Evolutionary conservation across 495 filamentous ascomycete genomes (phyloP).

Genomic region (Penicillium macrosclerotiorum): DNA sequence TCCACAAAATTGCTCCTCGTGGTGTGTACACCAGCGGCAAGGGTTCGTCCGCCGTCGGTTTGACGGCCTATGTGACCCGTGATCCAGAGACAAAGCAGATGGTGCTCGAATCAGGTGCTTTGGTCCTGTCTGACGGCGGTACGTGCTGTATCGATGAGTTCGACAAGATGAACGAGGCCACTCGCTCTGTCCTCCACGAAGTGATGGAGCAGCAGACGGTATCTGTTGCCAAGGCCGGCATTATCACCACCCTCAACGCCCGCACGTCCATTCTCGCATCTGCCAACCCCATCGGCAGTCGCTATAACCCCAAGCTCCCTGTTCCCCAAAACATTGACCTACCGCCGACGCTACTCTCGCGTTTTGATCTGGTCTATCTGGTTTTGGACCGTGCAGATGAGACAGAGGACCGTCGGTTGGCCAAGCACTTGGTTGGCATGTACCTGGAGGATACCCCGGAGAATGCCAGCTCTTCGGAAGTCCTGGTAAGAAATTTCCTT

Average conservation of each 20-base stretch:
- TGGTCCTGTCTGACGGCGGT: conserved; percentile 93
- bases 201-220: conserved; percentile 99
- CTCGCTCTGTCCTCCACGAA: conserved; percentile 94
- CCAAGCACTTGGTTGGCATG: conserved; percentile 92
- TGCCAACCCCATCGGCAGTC: conserved; percentile 95
- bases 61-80: conserved; percentile 96
- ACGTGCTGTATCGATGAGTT: conserved; percentile 99
- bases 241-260: conserved; percentile 97
- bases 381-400: conserved; percentile 93
- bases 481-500: conserved; percentile 80
- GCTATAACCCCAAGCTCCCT: conserved; percentile 92
- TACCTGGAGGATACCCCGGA: conserved; percentile 93
- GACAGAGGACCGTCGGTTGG: conserved; percentile 78
- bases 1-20: conserved; percentile 95
- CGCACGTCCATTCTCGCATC: conserved; percentile 92
- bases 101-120: conserved; percentile 92
- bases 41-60: conserved; percentile 93
- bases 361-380: conserved; percentile 96
- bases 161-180: conserved; percentile 98
- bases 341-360: conserved; percentile 87
- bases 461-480: conserved; percentile 71
- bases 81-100: conserved; percentile 93
- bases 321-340: conserved; percentile 98
- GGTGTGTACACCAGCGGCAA: conserved; percentile 98
- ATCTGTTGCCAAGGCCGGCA: conserved; percentile 96